Percentiles rank a stretch among this genome's conserved stretches.
Conservation (phyloP, 495 filamentous ascomycete genomes). For the Tuber magnatum region DNA sequence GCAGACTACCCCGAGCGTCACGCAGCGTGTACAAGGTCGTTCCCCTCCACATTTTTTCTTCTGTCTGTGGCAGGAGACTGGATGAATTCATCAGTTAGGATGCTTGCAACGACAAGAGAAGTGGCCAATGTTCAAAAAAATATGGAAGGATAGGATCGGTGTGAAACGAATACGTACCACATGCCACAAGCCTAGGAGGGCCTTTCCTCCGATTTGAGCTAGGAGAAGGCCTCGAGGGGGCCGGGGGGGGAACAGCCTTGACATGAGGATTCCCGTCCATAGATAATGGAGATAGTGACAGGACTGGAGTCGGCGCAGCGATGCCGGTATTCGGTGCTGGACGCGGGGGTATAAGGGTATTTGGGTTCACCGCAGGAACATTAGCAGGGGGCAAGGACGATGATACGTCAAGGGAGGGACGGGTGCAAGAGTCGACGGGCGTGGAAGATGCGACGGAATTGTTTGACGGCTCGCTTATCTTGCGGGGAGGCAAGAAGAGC, state of each 20-base stretch:
- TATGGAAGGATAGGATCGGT: not conserved
- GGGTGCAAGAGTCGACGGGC: not conserved
- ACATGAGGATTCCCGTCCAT: not conserved
- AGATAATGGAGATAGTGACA: not conserved
- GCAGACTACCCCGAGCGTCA: slow-evolving; percentile 16
- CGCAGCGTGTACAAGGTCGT: slow-evolving; percentile 27
- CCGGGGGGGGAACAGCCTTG: not conserved
- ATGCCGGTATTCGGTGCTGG: not conserved
- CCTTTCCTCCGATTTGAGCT: not conserved
- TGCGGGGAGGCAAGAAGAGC: not conserved
- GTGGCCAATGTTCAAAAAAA: slow-evolving; percentile 7
- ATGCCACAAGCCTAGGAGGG: slow-evolving; percentile 21
- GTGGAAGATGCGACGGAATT: not conserved
- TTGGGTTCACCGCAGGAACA: not conserved
- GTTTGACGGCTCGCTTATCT: slow-evolving; percentile 1
- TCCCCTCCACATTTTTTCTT: slow-evolving; percentile 34
- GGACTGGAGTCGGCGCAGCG: not conserved
- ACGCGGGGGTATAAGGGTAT: not conserved
- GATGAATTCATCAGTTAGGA: not conserved
- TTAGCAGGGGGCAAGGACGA: not conserved
- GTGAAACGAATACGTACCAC: slow-evolving; percentile 17
- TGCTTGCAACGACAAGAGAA: not conserved
- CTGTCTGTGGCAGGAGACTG: slow-evolving; percentile 34
- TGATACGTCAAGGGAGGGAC: not conserved
- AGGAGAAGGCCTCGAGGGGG: not conserved